phyloP scores from a whole-genome alignment of 2,329 filamentous ascomycete species.

The Diaporthe australafricana region DNA sequence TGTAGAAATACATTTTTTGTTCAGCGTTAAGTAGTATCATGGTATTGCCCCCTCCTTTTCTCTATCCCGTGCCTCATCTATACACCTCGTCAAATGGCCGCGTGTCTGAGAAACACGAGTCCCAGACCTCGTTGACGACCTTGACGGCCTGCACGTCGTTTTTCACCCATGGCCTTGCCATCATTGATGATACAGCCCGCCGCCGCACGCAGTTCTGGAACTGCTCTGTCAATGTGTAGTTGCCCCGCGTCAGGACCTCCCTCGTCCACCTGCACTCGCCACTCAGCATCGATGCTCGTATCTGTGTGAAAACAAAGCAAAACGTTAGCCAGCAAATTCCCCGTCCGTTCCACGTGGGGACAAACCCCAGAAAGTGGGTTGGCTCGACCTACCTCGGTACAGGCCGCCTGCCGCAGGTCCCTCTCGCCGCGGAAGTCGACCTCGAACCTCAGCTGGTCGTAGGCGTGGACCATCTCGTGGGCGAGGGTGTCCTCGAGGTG shows the following conservation, averaged over 20 bases:
- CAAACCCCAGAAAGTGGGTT: slow-evolving; percentile 17
- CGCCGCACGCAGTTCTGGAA: slow-evolving; percentile 91
- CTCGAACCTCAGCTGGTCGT: slow-evolving; percentile 92
- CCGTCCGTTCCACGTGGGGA: background rate
- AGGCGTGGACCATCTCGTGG: slow-evolving; percentile 98
- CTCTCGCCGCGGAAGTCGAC: slow-evolving; percentile 80
- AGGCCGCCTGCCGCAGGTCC: slow-evolving; percentile 89
- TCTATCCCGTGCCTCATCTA: slow-evolving; percentile 61
- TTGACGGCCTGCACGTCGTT: slow-evolving; percentile 88
- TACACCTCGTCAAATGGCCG: slow-evolving; percentile 98
- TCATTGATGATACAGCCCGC: slow-evolving; percentile 83
- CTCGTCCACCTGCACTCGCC: slow-evolving; percentile 93
- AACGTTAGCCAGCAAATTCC: slow-evolving; percentile 33
- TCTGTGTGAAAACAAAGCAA: slow-evolving; percentile 61
- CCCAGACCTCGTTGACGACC: slow-evolving; percentile 98
- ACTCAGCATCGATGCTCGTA: slow-evolving; percentile 90
- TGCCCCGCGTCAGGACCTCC: slow-evolving; percentile 85
- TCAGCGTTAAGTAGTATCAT: slow-evolving; percentile 37
- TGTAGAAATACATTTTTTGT: slow-evolving; percentile 32
- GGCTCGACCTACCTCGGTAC: slow-evolving; percentile 78
- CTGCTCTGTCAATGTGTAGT: slow-evolving; percentile 91
- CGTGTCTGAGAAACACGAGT: slow-evolving; percentile 94
- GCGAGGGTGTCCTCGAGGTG: slow-evolving; percentile 94
- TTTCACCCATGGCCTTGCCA: slow-evolving; percentile 81
- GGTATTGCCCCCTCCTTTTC: slow-evolving; percentile 23